A percentile compares a stretch with the other conserved stretches of the same genome.
phyloP scores from a whole-genome alignment of 2,329 filamentous ascomycete species.

The Cyclaneusma minus region DNA sequence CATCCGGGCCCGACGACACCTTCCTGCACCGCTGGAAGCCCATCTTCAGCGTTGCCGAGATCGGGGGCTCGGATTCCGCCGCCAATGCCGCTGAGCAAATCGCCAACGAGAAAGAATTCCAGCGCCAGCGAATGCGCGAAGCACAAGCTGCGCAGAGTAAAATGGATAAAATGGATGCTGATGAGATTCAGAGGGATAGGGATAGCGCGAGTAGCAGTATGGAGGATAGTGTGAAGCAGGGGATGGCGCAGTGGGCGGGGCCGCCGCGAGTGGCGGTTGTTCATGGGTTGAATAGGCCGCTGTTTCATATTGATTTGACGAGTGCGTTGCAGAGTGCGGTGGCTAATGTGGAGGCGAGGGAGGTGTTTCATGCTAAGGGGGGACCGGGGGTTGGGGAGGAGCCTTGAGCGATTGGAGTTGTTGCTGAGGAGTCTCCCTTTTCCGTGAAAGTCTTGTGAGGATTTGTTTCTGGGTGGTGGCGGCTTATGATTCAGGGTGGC shows the following conservation, averaged over 20 bases:
- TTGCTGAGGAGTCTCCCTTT: too few species aligned
- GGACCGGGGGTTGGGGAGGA: conserved; percentile 10
- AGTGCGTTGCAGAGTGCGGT: conserved; percentile 80
- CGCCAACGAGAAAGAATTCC: conserved; percentile 35
- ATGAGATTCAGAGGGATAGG: conserved; percentile 9
- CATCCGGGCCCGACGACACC: conserved; percentile 34
- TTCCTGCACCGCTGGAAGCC: conserved; percentile 66
- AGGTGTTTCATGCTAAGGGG: conserved; percentile 19
- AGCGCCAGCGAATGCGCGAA: conserved; percentile 10
- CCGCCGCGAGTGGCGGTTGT: conserved; percentile 43
- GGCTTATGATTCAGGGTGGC: too few species aligned
- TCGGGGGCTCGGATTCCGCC: conserved; percentile 56
- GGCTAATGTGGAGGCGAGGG: conserved; percentile 52
- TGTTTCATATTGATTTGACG: conserved; percentile 89
- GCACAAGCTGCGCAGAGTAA: conserved; percentile 13
- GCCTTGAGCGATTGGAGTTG: too few species aligned
- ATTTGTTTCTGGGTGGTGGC: too few species aligned
- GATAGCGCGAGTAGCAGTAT: conserved; percentile 5
- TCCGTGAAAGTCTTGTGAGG: too few species aligned
- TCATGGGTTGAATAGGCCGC: conserved; percentile 72
- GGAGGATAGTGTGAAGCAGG: conserved; percentile 9
- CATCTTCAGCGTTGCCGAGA: conserved; percentile 87
- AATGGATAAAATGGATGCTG: conserved; percentile 18
- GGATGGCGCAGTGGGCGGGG: conserved; percentile 30
- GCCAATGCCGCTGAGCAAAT: conserved; percentile 50